phyloP scores from a whole-genome alignment of 2,329 filamentous ascomycete species.

The Stromatinia cepivora region DNA sequence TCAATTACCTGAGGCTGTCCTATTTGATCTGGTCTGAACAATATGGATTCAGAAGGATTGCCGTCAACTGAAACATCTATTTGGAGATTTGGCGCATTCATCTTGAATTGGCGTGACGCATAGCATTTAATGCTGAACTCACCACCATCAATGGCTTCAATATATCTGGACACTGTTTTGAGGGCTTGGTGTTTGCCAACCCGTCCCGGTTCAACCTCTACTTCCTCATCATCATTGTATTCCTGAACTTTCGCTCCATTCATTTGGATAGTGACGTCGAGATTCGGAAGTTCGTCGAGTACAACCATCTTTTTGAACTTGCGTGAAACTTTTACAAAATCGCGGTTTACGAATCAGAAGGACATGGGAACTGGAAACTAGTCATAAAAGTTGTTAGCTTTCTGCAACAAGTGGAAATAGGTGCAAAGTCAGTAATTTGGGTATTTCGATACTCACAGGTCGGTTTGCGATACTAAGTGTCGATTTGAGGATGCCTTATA shows the following conservation, averaged over 20 bases:
- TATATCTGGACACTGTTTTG: constrained; percentile 20
- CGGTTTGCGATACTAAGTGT: neutral
- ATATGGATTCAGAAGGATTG: neutral
- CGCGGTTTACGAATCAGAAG: neutral
- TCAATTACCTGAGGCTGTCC: neutral
- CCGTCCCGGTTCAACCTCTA: constrained; percentile 11
- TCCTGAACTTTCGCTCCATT: neutral
- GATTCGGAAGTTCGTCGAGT: neutral
- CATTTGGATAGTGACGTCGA: constrained; percentile 1
- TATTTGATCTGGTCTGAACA: neutral
- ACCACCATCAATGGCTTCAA: constrained; percentile 8
- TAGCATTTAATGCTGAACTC: constrained; percentile 9
- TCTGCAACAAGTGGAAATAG: neutral
- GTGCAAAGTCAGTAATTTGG: neutral
- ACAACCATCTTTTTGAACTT: neutral
- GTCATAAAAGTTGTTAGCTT: neutral
- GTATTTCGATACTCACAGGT: neutral
- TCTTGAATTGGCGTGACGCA: neutral
- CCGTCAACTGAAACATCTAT: neutral
- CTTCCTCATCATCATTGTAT: constrained; percentile 21
- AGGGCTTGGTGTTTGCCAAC: constrained; percentile 4
- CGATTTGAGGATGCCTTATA: neutral
- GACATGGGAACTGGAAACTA: neutral
- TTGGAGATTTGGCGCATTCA: neutral
- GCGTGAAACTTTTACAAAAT: no score